Evolutionary conservation across 2,329 filamentous ascomycete genomes (phyloP), one percentile per base, ranked within the genome.

Genomic region (Emergomyces africanus): DNA sequence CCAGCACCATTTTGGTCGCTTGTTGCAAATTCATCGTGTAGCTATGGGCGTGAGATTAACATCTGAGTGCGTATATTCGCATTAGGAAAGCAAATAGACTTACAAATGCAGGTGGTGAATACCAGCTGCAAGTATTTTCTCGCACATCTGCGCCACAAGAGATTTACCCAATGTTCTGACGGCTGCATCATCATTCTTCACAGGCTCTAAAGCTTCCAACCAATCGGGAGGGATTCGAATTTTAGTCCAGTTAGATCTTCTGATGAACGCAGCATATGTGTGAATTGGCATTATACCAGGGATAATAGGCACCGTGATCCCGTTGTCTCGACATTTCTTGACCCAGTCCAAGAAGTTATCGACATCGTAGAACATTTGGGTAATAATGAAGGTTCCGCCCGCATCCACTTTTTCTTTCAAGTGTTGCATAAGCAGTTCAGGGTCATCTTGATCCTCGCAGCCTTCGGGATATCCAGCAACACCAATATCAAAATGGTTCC

Each of bases 1-100:
- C 91, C 15, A 99, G 81, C 28, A 99, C 85, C 87, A 96, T 91
- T 66, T 88, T 86, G 1, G 92, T 96, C 56, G 94, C 89, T 73
- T 95, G 90, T 12, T 90, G 92, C 23, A 99, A 81, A 75, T 99
- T 99, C 94, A 99, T 99, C 61, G 94, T 99, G 78, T 99, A 99
- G 75, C 79, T 81, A 60, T 55, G 50, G 14, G 54, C 25, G 37
- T 39, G 49, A 57, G 14, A 20, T 25, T 49, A 46, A 9, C 10
- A 41, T 23, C 50, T 10, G 42, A 51, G 44, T 57, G 33, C 15
- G 37, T 23, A 51, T 35, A 41, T 15, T 12, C 10, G 30, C 23
- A 15, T 54, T 30, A 23, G 18, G 20, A 15, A 57, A 18, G 46
- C 5, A 54, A 23, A 28, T 4, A 42, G 61, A 68, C 78, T 74